Percentiles rank a stretch among this genome's conserved stretches.
Conservation (phyloP, 2,329 filamentous ascomycete genomes). For the Proliferodiscus dingleyae region DNA sequence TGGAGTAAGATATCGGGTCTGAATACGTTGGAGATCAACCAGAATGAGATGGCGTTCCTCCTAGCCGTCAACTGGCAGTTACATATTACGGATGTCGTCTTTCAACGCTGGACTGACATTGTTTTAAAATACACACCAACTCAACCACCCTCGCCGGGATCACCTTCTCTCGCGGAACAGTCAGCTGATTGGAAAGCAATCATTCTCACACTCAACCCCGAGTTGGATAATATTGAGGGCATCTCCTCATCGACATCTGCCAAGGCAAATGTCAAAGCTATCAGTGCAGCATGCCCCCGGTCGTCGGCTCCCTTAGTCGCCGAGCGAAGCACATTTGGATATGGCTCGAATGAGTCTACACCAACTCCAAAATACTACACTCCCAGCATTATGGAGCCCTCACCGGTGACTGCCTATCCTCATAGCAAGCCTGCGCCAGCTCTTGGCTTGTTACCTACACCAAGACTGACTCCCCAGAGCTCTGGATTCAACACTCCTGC, state of each 20-base stretch:
- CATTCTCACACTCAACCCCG: slow-evolving; percentile 51
- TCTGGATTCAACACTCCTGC: slow-evolving; percentile 56
- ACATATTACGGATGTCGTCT: slow-evolving; percentile 83
- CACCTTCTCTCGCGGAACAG: slow-evolving; percentile 24
- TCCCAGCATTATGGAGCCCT: slow-evolving; percentile 47
- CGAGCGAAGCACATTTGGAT: slow-evolving; percentile 34
- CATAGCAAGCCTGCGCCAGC: slow-evolving; percentile 46
- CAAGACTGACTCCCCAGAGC: slow-evolving; percentile 52
- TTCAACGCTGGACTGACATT: slow-evolving; percentile 91
- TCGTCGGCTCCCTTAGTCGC: slow-evolving; percentile 41
- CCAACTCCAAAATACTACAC: slow-evolving; percentile 39
- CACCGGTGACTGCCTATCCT: slow-evolving; percentile 38
- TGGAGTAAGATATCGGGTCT: slow-evolving; percentile 99
- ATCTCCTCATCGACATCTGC: slow-evolving; percentile 35
- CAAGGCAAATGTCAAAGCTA: slow-evolving; percentile 20
- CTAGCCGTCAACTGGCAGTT: slow-evolving; percentile 89
- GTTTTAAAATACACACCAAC: slow-evolving; percentile 72
- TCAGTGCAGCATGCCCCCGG: slow-evolving; percentile 16
- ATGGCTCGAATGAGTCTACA: slow-evolving; percentile 38
- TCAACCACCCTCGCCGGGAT: slow-evolving; percentile 50
- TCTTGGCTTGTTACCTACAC: slow-evolving; percentile 53
- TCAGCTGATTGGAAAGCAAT: slow-evolving; percentile 51
- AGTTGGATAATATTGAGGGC: slow-evolving; percentile 53
- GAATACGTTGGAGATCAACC: slow-evolving; percentile 88
- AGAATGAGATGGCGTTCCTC: slow-evolving; percentile 91